phyloP scores from a whole-genome alignment of 257 asterid genomes.

The Solanum chiquidenum region DNA sequence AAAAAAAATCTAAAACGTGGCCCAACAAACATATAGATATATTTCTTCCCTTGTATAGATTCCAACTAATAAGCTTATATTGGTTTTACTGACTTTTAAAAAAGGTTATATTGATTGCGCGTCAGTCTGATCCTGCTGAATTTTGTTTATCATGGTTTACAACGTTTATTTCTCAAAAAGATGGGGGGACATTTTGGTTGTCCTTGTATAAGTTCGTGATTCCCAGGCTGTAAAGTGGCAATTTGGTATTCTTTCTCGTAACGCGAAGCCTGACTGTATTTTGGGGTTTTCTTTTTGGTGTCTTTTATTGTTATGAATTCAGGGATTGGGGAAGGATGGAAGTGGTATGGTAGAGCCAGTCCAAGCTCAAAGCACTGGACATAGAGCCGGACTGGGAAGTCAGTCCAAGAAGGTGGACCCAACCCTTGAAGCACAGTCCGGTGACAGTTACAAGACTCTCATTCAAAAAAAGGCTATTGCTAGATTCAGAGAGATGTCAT shows the following conservation, averaged over 20 bases:
- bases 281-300: constrained; percentile 27
- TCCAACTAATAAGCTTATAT: neutral
- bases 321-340: constrained; percentile 97
- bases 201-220: constrained; percentile 5
- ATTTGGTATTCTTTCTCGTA: constrained; percentile 5
- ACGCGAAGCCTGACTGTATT: constrained; percentile 24
- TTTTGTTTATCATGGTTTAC: neutral
- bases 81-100: neutral
- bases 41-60: neutral
- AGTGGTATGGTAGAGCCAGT: constrained; percentile 97
- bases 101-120: neutral
- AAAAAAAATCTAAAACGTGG: neutral
- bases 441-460: constrained; percentile 92
- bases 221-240: constrained; percentile 16
- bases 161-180: neutral
- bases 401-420: constrained; percentile 87
- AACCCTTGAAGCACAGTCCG: constrained; percentile 82
- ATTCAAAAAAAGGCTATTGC: constrained; percentile 98
- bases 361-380: constrained; percentile 62
- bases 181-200: neutral
- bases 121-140: neutral
- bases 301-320: constrained; percentile 20
- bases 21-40: neutral
- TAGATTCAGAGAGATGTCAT: constrained; percentile 90
- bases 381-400: constrained; percentile 82